Percentiles rank a stretch among this genome's conserved stretches.
phyloP scores from a whole-genome alignment of 176 grass and related monocot species.

The Poa pratensis region DNA sequence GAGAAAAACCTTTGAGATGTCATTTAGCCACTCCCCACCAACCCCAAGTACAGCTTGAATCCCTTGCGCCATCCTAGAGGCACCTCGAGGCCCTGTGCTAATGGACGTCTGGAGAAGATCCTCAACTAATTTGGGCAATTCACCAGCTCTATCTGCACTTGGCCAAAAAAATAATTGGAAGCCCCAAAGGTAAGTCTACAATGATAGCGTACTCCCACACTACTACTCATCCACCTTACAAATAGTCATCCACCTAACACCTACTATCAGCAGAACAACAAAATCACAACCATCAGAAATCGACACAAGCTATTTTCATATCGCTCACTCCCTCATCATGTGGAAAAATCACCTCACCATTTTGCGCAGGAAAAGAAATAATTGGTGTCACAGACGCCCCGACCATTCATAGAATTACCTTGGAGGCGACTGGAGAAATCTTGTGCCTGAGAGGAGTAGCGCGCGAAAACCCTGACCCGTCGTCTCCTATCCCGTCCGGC shows the following conservation, averaged over 20 bases:
- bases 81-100: constrained; percentile 88
- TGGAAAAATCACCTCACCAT: background rate
- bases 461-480: constrained; percentile 43
- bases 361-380: background rate
- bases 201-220: no score
- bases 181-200: background rate
- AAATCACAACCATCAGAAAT: background rate
- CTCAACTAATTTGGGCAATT: constrained; percentile 85
- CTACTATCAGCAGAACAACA: background rate
- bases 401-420: constrained; percentile 43
- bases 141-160: constrained; percentile 67
- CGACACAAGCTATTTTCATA: background rate
- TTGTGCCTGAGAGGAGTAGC: constrained; percentile 74
- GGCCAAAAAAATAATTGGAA: background rate
- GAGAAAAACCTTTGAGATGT: constrained; percentile 76
- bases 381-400: background rate
- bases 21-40: constrained; percentile 84
- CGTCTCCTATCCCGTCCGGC: constrained; percentile 7
- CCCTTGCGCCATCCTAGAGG: constrained; percentile 79
- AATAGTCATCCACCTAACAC: background rate
- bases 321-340: background rate
- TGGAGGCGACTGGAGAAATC: constrained; percentile 68
- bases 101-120: constrained; percentile 92
- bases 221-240: no score
- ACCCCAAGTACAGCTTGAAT: constrained; percentile 90